Evolutionary conservation across 2,329 filamentous ascomycete species (phyloP), one percentile per base, ranked within the genome.

Genomic region (Fusarium sarcochroum): DNA sequence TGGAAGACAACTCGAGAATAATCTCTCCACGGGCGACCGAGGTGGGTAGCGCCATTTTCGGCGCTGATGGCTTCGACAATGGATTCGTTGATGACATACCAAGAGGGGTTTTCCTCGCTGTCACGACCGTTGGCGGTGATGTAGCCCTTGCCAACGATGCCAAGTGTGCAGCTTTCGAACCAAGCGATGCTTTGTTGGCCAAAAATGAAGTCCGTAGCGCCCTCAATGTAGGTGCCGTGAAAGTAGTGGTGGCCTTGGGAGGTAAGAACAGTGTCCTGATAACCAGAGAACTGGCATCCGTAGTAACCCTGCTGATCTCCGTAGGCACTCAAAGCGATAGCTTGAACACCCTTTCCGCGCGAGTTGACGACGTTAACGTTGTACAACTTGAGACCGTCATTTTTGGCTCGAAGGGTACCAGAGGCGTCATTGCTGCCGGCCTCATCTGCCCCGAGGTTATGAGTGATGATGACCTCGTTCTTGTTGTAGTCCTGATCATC

Each of bases 391-490:
- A 90, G 81, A 66, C 86, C 83, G 9, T 77, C 72, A 0, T 84
- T 82, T 69, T 79, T 77, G 18, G 82, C 79, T 9, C 80, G 75
- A 21, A 85, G 75, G 0, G 82, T 84, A 6, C 78, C 82, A 2
- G 81, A 89, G 49, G 77, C 73, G 69, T 90, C 88, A 63, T 90
- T 86, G 68, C 76, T 84, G 44, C 81, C 72, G 5, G 79, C 80
- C 58, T 81, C 76, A 41, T 73, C 69, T 1, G 69, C 66, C 74
- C 49, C 82, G 17, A 72, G 72, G 77, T 78, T 55, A 78, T 78
- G 79, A 0, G 80, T 80, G 60, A 86, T 79, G 66, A 82, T 90
- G 34, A 90, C 89, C 38, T 82, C 78, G 78, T 91, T 91, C 62
- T 77, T 77, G 4, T 78, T 66, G 76, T 90, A 90, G 30, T 79